A percentile compares a stretch with the other conserved stretches of the same genome.
These are phyloP conservation scores for Ophiocytium majus DNA, from an alignment of 352 stramenopile genomes.

Conservation along the genomic window DNA sequence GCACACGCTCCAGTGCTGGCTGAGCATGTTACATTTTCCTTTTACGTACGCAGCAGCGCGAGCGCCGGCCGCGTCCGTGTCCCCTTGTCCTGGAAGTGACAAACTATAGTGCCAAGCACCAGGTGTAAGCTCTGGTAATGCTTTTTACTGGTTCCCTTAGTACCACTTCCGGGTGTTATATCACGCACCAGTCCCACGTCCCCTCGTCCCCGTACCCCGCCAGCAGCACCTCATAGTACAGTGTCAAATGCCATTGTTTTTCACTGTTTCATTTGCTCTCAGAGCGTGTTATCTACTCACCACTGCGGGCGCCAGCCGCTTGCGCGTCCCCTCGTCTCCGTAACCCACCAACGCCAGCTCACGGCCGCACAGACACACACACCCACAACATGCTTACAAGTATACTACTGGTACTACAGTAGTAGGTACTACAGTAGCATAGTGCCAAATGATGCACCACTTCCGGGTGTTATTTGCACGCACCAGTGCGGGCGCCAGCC, in stretches of 20 bases:
- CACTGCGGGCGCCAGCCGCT: background rate
- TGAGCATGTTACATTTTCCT: too few relatives aligned
- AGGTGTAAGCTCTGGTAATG: background rate
- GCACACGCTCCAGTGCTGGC: too few relatives aligned
- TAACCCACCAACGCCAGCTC: conserved; percentile 38
- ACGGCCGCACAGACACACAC: conserved; percentile 45
- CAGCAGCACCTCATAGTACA: conserved; percentile 43
- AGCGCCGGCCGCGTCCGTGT: background rate
- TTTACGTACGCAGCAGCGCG: background rate
- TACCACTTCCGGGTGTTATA: background rate
- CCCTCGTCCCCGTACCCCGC: conserved; percentile 36
- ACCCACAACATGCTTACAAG: too few relatives aligned
- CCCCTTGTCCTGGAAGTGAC: conserved; percentile 41
- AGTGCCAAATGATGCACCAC: background rate
- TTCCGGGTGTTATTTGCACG: background rate
- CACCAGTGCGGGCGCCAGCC: background rate
- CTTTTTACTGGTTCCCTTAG: background rate
- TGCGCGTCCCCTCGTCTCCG: conserved; percentile 38
- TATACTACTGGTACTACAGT: conserved; percentile 37
- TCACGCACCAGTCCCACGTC: background rate
- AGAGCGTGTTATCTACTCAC: too few relatives aligned
- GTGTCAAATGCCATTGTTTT: too few relatives aligned
- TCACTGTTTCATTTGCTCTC: too few relatives aligned
- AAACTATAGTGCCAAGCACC: background rate
- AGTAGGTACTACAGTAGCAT: background rate